A percentile compares a stretch with the other conserved stretches of the same genome.
Evolutionary conservation across 352 stramenopile species (phyloP).

Genomic region (Phytopythium oedochilum): DNA sequence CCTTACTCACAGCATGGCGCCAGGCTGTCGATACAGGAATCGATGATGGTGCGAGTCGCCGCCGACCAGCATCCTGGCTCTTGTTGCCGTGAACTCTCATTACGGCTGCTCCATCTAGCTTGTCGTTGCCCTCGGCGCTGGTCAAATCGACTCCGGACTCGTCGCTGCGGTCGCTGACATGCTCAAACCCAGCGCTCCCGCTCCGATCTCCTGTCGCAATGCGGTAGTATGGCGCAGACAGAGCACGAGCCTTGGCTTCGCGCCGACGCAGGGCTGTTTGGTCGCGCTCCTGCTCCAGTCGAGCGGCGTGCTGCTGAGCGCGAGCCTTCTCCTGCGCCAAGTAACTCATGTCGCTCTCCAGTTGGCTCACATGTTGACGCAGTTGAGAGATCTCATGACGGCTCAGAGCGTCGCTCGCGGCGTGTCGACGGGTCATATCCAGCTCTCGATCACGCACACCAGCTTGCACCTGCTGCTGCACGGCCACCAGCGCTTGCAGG

Average conservation of each 20-base stretch:
- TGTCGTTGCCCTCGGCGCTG: neutral
- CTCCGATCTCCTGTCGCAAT: neutral
- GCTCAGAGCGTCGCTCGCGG: conserved; percentile 27
- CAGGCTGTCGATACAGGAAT: neutral
- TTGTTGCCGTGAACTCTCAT: neutral
- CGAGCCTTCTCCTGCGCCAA: conserved; percentile 37
- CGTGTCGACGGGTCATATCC: conserved; percentile 27
- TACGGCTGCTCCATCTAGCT: neutral
- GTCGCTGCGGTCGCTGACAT: neutral
- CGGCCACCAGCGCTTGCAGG: conserved; percentile 54
- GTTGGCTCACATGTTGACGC: conserved; percentile 36
- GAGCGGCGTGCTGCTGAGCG: conserved; percentile 25
- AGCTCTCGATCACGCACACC: conserved; percentile 34
- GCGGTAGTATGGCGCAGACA: conserved; percentile 37
- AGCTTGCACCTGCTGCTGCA: conserved; percentile 47
- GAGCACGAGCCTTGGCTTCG: conserved; percentile 40
- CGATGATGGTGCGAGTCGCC: neutral
- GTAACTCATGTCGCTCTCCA: conserved; percentile 43
- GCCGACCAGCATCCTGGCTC: neutral
- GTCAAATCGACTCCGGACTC: no score
- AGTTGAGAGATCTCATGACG: conserved; percentile 41
- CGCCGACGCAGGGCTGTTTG: conserved; percentile 35
- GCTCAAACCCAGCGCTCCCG: no score
- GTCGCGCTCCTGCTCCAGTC: conserved; percentile 41
- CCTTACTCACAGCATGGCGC: neutral